Evolutionary conservation across 202 grass and related monocot genomes (phyloP).

Genomic region (Schoenoplectus tabernaemontani): DNA sequence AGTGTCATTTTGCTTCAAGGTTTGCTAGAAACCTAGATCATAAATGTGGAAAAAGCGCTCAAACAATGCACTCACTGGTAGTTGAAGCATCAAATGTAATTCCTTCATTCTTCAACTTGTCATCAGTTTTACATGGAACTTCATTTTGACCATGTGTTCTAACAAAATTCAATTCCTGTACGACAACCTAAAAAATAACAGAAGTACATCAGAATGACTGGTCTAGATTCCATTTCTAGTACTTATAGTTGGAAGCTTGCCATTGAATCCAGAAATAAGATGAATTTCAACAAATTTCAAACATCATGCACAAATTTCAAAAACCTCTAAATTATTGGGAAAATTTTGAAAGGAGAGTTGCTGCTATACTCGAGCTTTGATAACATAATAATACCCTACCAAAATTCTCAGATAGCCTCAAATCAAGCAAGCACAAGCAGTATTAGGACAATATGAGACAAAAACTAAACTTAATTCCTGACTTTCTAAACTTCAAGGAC

Average conservation of each 20-base stretch:
- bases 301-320: not conserved
- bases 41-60: not conserved
- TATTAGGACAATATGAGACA: not conserved
- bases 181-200: slow-evolving; percentile 31
- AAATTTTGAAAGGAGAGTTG: not conserved
- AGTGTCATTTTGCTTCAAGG: not conserved
- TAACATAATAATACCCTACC: not conserved
- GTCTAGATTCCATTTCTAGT: not conserved
- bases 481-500: not conserved
- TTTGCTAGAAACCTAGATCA: slow-evolving; percentile 6
- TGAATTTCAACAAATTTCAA: not conserved
- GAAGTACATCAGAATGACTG: not conserved
- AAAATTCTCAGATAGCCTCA: not conserved
- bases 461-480: not conserved
- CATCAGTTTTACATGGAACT: not conserved
- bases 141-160: not conserved
- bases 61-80: not conserved
- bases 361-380: not conserved
- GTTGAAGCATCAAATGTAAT: not conserved
- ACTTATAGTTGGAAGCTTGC: not conserved
- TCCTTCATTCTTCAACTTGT: slow-evolving; percentile 10
- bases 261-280: not conserved
- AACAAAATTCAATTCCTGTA: slow-evolving; percentile 62
- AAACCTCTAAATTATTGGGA: not conserved
- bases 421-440: not conserved